phyloP scores from a whole-genome alignment of 1,139 yeast genomes.

The Taphrina betulina region DNA sequence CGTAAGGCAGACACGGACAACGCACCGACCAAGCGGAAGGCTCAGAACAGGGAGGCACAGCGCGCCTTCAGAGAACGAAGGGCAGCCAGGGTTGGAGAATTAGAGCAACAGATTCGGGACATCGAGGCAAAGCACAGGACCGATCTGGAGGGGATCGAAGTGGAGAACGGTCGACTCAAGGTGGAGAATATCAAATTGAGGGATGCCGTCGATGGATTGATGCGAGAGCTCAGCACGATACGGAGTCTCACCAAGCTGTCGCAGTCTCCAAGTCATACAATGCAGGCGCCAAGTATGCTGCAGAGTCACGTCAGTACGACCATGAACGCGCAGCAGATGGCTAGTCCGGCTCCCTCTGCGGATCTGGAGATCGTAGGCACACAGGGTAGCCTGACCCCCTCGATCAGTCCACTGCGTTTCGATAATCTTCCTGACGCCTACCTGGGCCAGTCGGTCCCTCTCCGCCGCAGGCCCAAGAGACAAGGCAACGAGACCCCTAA shows the following conservation, averaged over 20 bases:
- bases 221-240: slow-evolving; percentile 10
- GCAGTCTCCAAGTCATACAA: slow-evolving; percentile 7
- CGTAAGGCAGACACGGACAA: slow-evolving; percentile 26
- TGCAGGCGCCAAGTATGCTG: slow-evolving; percentile 5
- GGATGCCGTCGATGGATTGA: slow-evolving; percentile 34
- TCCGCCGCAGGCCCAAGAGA: slow-evolving; percentile 1
- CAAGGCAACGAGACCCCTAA: neutral
- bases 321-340: slow-evolving; percentile 4
- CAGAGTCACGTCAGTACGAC: neutral
- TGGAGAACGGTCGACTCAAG: slow-evolving; percentile 41
- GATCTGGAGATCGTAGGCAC: neutral
- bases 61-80: slow-evolving; percentile 83
- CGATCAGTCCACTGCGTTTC: slow-evolving; percentile 1
- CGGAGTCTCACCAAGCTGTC: slow-evolving; percentile 15
- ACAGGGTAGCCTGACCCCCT: slow-evolving; percentile 1
- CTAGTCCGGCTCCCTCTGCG: slow-evolving; percentile 43
- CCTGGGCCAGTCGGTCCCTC: slow-evolving; percentile 30
- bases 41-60: slow-evolving; percentile 94
- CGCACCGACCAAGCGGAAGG: slow-evolving; percentile 71
- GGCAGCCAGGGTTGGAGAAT: slow-evolving; percentile 59
- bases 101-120: slow-evolving; percentile 58
- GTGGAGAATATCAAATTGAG: slow-evolving; percentile 37
- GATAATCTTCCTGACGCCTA: neutral
- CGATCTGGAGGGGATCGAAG: slow-evolving; percentile 26
- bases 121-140: slow-evolving; percentile 42